phyloP scores from a whole-genome alignment of 176 grass and related monocot genomes.

The Musa itinerans region DNA sequence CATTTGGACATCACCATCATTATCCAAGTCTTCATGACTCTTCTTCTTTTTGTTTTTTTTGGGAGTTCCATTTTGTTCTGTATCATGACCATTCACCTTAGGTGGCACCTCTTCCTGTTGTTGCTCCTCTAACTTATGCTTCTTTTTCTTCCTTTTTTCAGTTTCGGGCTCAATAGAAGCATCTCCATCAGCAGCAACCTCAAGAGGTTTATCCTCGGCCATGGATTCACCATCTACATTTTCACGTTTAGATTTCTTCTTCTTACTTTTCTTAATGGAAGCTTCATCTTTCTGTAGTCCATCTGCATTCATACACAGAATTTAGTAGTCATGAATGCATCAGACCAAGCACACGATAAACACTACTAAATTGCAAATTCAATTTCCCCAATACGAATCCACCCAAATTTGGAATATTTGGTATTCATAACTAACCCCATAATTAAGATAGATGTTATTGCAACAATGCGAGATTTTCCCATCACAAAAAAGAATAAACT shows the following conservation, averaged over 20 bases:
- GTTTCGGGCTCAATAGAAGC: slow-evolving; percentile 34
- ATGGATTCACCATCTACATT: slow-evolving; percentile 36
- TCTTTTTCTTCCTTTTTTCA: slow-evolving; percentile 81
- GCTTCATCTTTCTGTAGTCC: slow-evolving; percentile 22
- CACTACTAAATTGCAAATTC: background rate
- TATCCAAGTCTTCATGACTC: slow-evolving; percentile 5
- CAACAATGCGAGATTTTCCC: too few species aligned
- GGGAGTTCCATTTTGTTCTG: slow-evolving; percentile 33
- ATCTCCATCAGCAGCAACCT: slow-evolving; percentile 22
- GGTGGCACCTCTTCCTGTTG: slow-evolving; percentile 7
- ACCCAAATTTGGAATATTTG: too few species aligned
- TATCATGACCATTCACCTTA: slow-evolving; percentile 24
- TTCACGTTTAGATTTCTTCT: slow-evolving; percentile 50
- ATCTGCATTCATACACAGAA: background rate
- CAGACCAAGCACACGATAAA: background rate
- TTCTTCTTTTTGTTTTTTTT: slow-evolving; percentile 65
- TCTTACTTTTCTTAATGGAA: slow-evolving; percentile 52
- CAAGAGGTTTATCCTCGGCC: slow-evolving; percentile 38
- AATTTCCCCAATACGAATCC: background rate
- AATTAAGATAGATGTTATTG: background rate
- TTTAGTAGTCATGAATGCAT: background rate
- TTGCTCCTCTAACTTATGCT: slow-evolving; percentile 44
- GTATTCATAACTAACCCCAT: too few species aligned
- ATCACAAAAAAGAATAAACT: background rate
- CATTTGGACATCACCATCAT: slow-evolving; percentile 31